Evolutionary conservation across 2,329 filamentous ascomycete species (phyloP), one percentile per base, ranked within the genome.

Genomic region (Berkeleyomyces rouxiae): DNA sequence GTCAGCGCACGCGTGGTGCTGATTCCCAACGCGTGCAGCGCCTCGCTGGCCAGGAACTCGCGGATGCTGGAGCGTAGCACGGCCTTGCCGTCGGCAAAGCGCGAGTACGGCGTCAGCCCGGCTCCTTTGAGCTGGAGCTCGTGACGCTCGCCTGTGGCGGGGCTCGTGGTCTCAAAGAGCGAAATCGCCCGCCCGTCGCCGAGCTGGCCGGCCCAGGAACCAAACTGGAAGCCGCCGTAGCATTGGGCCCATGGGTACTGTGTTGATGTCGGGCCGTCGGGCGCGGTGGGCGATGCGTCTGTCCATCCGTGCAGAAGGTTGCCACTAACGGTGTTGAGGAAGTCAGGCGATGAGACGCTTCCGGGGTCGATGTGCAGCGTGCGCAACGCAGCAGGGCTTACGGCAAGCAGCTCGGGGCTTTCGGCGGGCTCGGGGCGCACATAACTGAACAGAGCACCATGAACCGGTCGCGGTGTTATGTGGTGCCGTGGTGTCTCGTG

Each of bases 191-290:
- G 82, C 44, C 93, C 93, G 71, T 99, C 93, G 49, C 93, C 93
- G 0, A 99, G 82, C 73, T 99, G 93, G 4, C 93, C 91, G 3
- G 93, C 93, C 92, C 92, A 99, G 67, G 87, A 84, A 4, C 93
- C 93, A 71, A 85, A 84, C 70, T 84, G 79, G 70, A 81, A 83
- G 63, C 92, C 92, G 63, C 93, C 93, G 72, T 99, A 99, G 75
- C 93, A 97, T 74, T 99, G 93, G 40, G 93, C 91, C 93, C 93
- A 99, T 0, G 93, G 92, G 71, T 99, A 99, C 33, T 39, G 51
- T 6, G 9, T 55, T 36, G 36, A 9, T 53, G 49, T 7, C 10
- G 49, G 33, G 49, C 49, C 37, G 51, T 93, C 84, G 4, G 59
- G 44, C 23, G 87, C 86, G 64, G 83, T 76, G 33, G 75, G 71